Percentiles rank a stretch among this genome's conserved stretches.
Evolutionary conservation across 2,329 filamentous ascomycete genomes (phyloP).

Genomic region (Fusarium sublunatum): DNA sequence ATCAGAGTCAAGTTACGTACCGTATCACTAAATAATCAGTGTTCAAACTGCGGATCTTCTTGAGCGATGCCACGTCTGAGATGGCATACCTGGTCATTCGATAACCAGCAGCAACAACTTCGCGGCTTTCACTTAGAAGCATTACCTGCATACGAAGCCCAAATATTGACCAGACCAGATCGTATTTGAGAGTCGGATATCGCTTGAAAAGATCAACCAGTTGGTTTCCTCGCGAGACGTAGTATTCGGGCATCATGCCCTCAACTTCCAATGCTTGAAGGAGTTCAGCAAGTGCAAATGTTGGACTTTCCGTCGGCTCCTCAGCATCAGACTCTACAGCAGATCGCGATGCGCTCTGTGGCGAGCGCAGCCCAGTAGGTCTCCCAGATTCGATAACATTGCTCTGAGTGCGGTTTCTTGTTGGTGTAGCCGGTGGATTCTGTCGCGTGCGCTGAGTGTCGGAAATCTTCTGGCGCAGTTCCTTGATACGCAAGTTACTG

Average conservation of each 20-base stretch:
- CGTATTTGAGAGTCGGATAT: constrained; percentile 93
- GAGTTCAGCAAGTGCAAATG: constrained; percentile 88
- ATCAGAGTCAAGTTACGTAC: constrained; percentile 31
- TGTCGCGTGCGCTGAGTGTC: constrained; percentile 66
- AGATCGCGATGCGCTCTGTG: constrained; percentile 66
- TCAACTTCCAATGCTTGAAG: constrained; percentile 89
- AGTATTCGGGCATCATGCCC: constrained; percentile 92
- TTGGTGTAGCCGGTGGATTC: constrained; percentile 62
- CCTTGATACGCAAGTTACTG: constrained; percentile 79
- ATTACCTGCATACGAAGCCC: constrained; percentile 93
- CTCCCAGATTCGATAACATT: constrained; percentile 57
- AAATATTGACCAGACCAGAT: constrained; percentile 95
- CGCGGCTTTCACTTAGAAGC: constrained; percentile 93
- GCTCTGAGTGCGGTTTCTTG: constrained; percentile 62
- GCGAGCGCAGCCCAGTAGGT: constrained; percentile 65
- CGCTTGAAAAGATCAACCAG: constrained; percentile 97
- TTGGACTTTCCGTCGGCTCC: constrained; percentile 84
- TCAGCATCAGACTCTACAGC: constrained; percentile 72
- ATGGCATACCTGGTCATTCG: constrained; percentile 94
- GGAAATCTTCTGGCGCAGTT: constrained; percentile 68
- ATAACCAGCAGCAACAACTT: constrained; percentile 95
- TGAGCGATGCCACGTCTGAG: constrained; percentile 88
- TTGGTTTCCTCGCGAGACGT: constrained; percentile 90
- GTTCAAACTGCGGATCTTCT: constrained; percentile 86
- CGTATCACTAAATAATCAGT: constrained; percentile 91